phyloP scores from a whole-genome alignment of 2,329 filamentous ascomycete species.

The Cordyceps cateniannulata region DNA sequence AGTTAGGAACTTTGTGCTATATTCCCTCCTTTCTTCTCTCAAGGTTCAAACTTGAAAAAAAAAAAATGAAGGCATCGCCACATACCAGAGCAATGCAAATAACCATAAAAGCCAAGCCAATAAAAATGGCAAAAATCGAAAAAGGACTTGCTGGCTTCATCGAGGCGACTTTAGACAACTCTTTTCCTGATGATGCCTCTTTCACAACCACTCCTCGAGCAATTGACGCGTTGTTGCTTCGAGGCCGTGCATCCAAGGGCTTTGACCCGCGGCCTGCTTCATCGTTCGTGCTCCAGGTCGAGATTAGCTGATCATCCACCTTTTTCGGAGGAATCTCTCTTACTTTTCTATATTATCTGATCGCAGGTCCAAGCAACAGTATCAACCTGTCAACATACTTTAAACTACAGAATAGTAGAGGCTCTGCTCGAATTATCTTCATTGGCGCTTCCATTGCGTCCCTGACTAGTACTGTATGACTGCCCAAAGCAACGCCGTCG shows the following conservation, averaged over 20 bases:
- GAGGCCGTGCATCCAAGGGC: background rate
- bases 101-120: background rate
- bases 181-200: background rate
- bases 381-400: background rate
- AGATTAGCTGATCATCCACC: background rate
- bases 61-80: background rate
- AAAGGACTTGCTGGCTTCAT: background rate
- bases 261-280: background rate
- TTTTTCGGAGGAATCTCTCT: too few species aligned
- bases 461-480: background rate
- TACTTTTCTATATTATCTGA: background rate
- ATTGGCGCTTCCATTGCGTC: background rate
- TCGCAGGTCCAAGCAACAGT: background rate
- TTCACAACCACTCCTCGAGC: background rate
- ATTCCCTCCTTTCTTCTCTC: too few species aligned
- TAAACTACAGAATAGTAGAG: background rate
- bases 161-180: background rate
- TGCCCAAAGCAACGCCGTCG: too few species aligned
- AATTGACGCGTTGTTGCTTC: background rate
- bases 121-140: background rate
- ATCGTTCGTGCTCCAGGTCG: background rate
- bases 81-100: background rate
- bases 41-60: too few species aligned
- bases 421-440: background rate
- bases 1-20: background rate